A percentile compares a stretch with the other conserved stretches of the same genome.
These are phyloP conservation scores for Ogataea degrootiae DNA, from an alignment of 805 yeast genomes.

Conservation along the genomic window DNA sequence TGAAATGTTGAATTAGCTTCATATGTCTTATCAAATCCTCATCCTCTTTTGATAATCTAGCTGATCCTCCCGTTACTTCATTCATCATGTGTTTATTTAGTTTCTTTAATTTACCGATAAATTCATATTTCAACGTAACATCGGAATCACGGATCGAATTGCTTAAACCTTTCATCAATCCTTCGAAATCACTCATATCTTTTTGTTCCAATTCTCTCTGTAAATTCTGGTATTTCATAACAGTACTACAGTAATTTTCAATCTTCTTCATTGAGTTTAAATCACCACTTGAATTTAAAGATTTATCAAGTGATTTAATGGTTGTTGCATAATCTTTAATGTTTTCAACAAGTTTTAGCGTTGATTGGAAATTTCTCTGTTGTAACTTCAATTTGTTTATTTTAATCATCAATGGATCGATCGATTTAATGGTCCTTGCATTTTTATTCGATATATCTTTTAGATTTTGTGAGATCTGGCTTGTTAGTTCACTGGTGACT, in stretches of 20 bases:
- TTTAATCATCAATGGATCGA: conserved; percentile 67
- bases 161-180: conserved; percentile 58
- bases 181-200: conserved; percentile 51
- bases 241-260: conserved; percentile 35
- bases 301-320: conserved; percentile 30
- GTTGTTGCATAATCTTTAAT: conserved; percentile 44
- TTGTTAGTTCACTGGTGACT: conserved; percentile 52
- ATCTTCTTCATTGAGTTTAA: conserved; percentile 33
- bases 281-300: conserved; percentile 25
- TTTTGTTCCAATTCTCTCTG: conserved; percentile 10
- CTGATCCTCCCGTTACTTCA: conserved; percentile 27
- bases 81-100: conserved; percentile 31
- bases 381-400: conserved; percentile 52
- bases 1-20: conserved; percentile 41
- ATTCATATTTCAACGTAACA: conserved; percentile 44
- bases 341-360: conserved; percentile 42
- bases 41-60: conserved; percentile 32
- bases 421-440: conserved; percentile 50
- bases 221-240: conserved; percentile 32
- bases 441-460: conserved; percentile 49
- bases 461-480: conserved; percentile 51
- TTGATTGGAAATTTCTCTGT: conserved; percentile 53
- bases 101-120: conserved; percentile 39
- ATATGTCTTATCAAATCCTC: conserved; percentile 32
- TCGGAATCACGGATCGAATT: conserved; percentile 55